Conservation (phyloP, 2,329 filamentous ascomycete species). For the Aspergillus amoenus region DNA sequence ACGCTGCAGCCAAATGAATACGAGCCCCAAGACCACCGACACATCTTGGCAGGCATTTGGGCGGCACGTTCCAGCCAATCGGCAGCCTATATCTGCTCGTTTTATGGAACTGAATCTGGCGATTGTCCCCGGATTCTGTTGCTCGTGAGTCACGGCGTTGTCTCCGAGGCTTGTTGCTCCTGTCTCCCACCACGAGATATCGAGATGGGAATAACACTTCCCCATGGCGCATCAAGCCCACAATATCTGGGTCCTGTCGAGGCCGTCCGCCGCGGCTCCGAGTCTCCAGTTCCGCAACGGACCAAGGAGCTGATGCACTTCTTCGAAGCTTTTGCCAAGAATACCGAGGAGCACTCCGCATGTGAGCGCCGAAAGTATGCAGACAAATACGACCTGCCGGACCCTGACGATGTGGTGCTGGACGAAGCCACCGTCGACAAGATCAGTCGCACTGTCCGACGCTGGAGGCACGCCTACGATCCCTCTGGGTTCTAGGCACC, state of each 20-base stretch:
- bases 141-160: too few relatives aligned
- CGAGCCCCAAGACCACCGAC: too few relatives aligned
- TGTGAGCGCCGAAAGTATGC: constrained; percentile 15
- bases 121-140: too few relatives aligned
- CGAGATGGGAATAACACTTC: too few relatives aligned
- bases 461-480: neutral
- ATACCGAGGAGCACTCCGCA: constrained; percentile 8
- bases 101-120: too few relatives aligned
- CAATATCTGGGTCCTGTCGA: constrained; percentile 6
- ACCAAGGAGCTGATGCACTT: constrained; percentile 12
- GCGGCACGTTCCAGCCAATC: too few relatives aligned
- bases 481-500: too few relatives aligned
- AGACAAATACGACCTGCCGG: neutral
- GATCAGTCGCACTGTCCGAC: constrained; percentile 10
- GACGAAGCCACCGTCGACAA: constrained; percentile 4
- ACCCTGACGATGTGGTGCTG: constrained; percentile 6
- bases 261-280: neutral
- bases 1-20: too few relatives aligned
- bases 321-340: constrained; percentile 10
- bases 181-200: too few relatives aligned
- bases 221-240: constrained; percentile 18
- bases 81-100: too few relatives aligned
- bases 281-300: constrained; percentile 2
- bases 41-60: too few relatives aligned
- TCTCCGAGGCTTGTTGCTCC: too few relatives aligned